Evolutionary conservation across 495 filamentous ascomycete species (phyloP), one percentile per base, ranked within the genome.

Genomic region (Acidiella bohemica): DNA sequence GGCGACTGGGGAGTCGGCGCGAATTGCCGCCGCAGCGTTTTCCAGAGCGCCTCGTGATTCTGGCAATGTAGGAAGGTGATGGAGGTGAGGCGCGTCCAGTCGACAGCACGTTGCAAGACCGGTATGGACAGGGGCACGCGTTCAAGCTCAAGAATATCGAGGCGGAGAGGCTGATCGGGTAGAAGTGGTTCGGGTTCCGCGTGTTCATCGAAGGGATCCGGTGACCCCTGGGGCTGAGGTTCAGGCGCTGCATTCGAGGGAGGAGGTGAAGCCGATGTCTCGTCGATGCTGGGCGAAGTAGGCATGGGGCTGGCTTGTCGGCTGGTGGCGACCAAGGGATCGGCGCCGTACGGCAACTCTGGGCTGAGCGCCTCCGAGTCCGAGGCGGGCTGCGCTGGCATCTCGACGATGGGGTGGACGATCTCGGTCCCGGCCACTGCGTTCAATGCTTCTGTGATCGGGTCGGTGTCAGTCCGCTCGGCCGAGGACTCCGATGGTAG

Each of bases 61-160:
- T 70, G 63, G 54, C 88, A 94, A 29, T 79, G 67, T 33, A 96
- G 73, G 12, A 96, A 68, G 0, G 88, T 94, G 34, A 96, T 61
- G 12, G 65, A 80, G n/a, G 75, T 80, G 29, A 94, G 58, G 3
- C 69, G 59, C 0, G 74, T 76, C 83, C 83, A 93, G 56, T 96
- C 84, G 36, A 94, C 68, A 0, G 76, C 75, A 32, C 73, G 72
- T 26, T 75, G 63, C 21, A 87, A 65, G 13, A 81, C 72, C 12
- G 74, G 64, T 16, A 85, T 62, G 8, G 78, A 83, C 4, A 94
- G 57, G 1, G 73, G 66, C 10, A 93, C 73, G n/a, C 83, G 72
- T 55, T 95, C 87, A 1, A 95, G 66, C 55, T 90, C 85, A 12
- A 95, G 66, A 5, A 70, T 73, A 36, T 87, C 76, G 18, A 94